Evolutionary conservation across 2,329 filamentous ascomycete species (phyloP), one percentile per base, ranked within the genome.

Genomic region (Clathrospora elynae): DNA sequence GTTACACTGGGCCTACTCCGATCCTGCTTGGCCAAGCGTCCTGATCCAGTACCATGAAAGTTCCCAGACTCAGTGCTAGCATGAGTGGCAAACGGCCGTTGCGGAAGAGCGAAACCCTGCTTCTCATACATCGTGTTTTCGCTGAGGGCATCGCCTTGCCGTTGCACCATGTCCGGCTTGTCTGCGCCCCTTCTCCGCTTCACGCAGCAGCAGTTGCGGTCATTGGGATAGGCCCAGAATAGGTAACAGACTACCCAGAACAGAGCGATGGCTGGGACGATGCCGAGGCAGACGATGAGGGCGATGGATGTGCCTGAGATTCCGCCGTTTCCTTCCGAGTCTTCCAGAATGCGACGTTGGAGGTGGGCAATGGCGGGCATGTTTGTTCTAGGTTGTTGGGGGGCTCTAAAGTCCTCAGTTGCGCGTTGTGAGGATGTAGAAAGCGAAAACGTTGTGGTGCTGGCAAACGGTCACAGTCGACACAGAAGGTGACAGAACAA

Each of bases 161-260:
- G 31, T 9, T 37, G 37, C 17, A 40, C 9, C 25, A 49, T 24
- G 9, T 51, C 45, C 11, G 46, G 36, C 8, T 26, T 18, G 18
- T 37, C 14, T 10, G 43, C 41, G 33, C 42, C 36, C 19, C 43
- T 56, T 50, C 58, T 59, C 38, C 55, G 53, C 17, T 49, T 55
- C 13, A 48, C 51, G 50, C 59, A 62, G 32, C 57, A 62, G 40
- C 57, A 61, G 37, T 52, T 58, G 26, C 59, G 59, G 11, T 49
- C 48, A 8, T 52, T 47, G 28, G 53, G 43, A 32, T 62, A 62
- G 35, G 50, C 51, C 45, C 57, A 61, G n/a, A 67, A 53, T 4
- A 64, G 55, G 51, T 57, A 67, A 18, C 56, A 40, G 17, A 61
- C 57, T 3, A 59, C 48, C 44, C 58, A 60, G 34, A 56, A 45